Conservation (phyloP, 768 basidiomycete genomes). For the Cytidiella melzeri region DNA sequence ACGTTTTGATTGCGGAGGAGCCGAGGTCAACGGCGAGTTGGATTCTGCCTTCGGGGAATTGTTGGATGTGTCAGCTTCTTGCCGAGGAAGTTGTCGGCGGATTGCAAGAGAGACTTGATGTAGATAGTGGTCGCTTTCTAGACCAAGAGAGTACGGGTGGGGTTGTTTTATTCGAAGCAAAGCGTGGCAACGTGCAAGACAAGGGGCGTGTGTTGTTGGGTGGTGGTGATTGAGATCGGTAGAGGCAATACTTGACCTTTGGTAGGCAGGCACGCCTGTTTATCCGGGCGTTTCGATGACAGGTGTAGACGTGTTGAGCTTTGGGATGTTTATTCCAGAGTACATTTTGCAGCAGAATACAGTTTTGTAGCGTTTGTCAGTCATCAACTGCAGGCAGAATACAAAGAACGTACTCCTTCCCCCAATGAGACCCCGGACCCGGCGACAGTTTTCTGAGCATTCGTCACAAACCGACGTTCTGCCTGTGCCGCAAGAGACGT, state of each 20-base stretch:
- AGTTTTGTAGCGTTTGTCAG: neutral
- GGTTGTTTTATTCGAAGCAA: conserved; percentile 60
- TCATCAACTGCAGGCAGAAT: conserved; percentile 17
- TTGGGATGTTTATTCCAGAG: conserved; percentile 61
- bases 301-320: conserved; percentile 50
- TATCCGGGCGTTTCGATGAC: conserved; percentile 72
- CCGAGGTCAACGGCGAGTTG: conserved; percentile 81
- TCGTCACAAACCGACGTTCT: conserved; percentile 91
- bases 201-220: conserved; percentile 50
- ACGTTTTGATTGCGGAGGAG: conserved; percentile 60
- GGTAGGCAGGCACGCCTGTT: conserved; percentile 74
- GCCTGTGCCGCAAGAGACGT: conserved; percentile 70
- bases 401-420: conserved; percentile 83
- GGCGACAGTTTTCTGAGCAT: conserved; percentile 89
- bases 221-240: conserved; percentile 32
- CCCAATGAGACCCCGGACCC: conserved; percentile 92
- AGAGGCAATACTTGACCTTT: conserved; percentile 69
- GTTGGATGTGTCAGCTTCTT: conserved; percentile 41
- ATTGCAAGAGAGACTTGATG: conserved; percentile 75
- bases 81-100: conserved; percentile 88
- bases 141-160: conserved; percentile 69
- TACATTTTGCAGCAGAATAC: conserved; percentile 42
- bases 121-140: conserved; percentile 83
- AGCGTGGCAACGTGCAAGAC: conserved; percentile 67
- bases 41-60: conserved; percentile 58